Evolutionary conservation across 163 green algal genomes (phyloP).

Genomic region (Chloroidium sp.): DNA sequence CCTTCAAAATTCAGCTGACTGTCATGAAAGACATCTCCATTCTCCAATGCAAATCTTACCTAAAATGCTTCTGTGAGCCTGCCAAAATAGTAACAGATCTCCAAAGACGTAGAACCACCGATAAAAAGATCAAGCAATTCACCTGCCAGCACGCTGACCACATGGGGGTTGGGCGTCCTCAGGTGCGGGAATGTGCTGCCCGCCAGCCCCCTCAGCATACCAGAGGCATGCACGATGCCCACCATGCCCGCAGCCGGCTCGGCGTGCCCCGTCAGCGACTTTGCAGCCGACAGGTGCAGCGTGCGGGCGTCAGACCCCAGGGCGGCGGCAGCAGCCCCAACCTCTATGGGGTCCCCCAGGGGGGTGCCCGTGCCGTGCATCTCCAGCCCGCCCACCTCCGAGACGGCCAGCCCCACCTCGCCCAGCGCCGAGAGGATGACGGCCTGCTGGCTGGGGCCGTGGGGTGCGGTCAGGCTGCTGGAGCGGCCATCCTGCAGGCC

Average conservation of each 20-base stretch:
- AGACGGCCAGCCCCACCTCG: constrained; percentile 19
- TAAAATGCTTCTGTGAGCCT: too few species aligned
- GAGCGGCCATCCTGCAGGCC: constrained; percentile 50
- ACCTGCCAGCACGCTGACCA: constrained; percentile 11
- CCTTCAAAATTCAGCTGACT: too few species aligned
- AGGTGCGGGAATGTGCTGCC: constrained; percentile 28
- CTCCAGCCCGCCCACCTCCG: constrained; percentile 34
- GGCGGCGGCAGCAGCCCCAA: constrained; percentile 45
- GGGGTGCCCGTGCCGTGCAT: constrained; percentile 76
- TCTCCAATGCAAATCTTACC: too few species aligned
- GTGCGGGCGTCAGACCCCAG: constrained; percentile 29
- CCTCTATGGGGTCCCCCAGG: constrained; percentile 74
- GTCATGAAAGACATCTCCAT: too few species aligned
- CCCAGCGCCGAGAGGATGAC: constrained; percentile 43
- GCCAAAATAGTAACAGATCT: too few species aligned
- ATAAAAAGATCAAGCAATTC: too few species aligned
- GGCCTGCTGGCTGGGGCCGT: constrained; percentile 60
- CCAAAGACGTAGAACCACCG: not conserved
- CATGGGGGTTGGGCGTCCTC: constrained; percentile 40
- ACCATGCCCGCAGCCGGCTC: constrained; percentile 66
- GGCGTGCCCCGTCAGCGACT: constrained; percentile 68
- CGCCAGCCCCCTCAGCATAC: not conserved
- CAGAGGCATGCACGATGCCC: constrained; percentile 29
- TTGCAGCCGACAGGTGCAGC: constrained; percentile 32
- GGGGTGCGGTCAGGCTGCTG: constrained; percentile 65